Evolutionary conservation across 2,329 filamentous ascomycete species (phyloP).

Genomic region (Colletotrichum orbiculare): DNA sequence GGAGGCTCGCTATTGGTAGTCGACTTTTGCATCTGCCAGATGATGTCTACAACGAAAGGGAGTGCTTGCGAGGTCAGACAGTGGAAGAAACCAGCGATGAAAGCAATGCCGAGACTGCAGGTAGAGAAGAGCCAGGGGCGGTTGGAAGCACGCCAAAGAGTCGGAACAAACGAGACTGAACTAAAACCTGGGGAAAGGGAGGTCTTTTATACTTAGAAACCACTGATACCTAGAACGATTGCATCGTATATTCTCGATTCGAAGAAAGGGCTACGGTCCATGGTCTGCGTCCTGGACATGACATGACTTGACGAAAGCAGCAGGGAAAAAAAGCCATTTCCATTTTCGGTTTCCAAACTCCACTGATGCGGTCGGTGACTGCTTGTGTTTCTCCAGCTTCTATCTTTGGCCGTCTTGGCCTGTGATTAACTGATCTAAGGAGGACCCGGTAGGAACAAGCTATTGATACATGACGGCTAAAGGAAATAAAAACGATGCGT

Average conservation of each 20-base stretch:
- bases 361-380: conserved; percentile 9
- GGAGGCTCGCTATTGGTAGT: conserved; percentile 36
- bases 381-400: not conserved
- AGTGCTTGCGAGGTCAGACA: conserved; percentile 51
- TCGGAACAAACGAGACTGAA: not conserved
- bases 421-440: conserved; percentile 25
- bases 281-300: conserved; percentile 17
- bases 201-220: no score
- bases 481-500: not conserved
- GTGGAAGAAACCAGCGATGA: conserved; percentile 45
- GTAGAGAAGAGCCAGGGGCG: not conserved
- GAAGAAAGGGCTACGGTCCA: not conserved
- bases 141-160: not conserved
- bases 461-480: conserved; percentile 20
- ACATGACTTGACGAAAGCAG: not conserved
- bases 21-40: conserved; percentile 38
- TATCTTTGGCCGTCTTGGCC: conserved; percentile 4
- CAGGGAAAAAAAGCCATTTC: conserved; percentile 21
- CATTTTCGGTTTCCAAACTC: conserved; percentile 26
- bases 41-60: conserved; percentile 44
- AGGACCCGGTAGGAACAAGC: conserved; percentile 13
- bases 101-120: not conserved
- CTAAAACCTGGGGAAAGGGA: no score
- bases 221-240: no score
- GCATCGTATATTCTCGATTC: not conserved